A percentile compares a stretch with the other conserved stretches of the same genome.
phyloP scores from a whole-genome alignment of 208 protist species.

The Leptomonas pyrrhocoris region DNA sequence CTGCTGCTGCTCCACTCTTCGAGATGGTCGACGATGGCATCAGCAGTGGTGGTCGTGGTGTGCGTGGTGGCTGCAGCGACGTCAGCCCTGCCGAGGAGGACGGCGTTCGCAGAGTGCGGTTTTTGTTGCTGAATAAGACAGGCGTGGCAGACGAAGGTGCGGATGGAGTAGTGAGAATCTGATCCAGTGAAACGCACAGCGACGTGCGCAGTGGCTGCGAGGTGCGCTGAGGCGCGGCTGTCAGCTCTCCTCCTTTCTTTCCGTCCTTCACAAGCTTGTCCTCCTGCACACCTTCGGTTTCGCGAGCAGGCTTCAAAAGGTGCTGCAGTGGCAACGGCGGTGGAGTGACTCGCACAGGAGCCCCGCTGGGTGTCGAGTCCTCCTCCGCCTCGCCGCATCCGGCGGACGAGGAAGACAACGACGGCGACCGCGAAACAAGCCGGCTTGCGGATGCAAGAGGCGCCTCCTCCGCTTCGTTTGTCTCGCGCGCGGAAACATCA shows the following conservation, averaged over 20 bases:
- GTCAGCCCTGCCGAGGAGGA: background rate
- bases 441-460: too few species aligned
- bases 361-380: too few species aligned
- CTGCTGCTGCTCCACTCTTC: too few species aligned
- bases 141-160: background rate
- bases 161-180: background rate
- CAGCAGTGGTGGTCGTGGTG: conserved; percentile 15
- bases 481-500: background rate
- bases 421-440: too few species aligned
- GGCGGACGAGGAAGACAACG: too few species aligned
- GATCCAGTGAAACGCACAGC: conserved; percentile 10
- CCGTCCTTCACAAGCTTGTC: too few species aligned
- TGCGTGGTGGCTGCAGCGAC: conserved; percentile 2
- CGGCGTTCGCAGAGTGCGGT: background rate
- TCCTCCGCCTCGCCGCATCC: too few species aligned
- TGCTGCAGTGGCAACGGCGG: too few species aligned
- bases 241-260: background rate
- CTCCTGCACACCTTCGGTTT: too few species aligned
- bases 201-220: background rate
- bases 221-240: background rate
- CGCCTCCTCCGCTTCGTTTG: too few species aligned
- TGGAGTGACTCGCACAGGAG: too few species aligned
- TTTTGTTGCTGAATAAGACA: background rate
- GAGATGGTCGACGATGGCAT: background rate
- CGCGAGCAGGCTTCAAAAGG: too few species aligned